Conservation (phyloP, 192 early-diverging fungal species). For the Mortierella antarctica region DNA sequence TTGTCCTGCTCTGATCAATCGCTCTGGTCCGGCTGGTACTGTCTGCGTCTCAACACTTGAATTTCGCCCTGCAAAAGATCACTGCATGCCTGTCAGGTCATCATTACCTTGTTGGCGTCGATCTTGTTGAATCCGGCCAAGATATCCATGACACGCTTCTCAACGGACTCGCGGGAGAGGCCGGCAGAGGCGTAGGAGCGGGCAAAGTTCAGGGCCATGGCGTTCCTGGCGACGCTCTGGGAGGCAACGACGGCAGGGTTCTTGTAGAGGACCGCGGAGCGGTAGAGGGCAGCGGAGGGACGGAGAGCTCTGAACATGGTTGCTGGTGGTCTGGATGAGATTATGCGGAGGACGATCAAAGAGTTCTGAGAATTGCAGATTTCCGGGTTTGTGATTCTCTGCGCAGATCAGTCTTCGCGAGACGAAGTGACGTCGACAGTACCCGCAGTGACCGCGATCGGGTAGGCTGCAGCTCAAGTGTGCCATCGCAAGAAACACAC, state of each 20-base stretch:
- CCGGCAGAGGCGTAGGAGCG: conserved; percentile 83
- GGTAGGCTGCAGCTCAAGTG: neutral
- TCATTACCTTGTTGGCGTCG: conserved; percentile 85
- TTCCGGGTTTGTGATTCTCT: too few species aligned
- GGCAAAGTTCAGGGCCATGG: conserved; percentile 55
- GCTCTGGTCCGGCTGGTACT: too few species aligned
- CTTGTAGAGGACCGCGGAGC: conserved; percentile 48
- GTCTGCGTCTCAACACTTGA: too few species aligned
- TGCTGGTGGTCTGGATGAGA: neutral
- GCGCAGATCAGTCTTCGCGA: too few species aligned
- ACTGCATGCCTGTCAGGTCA: neutral
- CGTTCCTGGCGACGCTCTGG: conserved; percentile 51
- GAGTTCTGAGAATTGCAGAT: neutral
- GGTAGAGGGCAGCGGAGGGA: conserved; percentile 45
- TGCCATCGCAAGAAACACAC: neutral
- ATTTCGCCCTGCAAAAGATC: too few species aligned
- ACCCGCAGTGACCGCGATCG: too few species aligned
- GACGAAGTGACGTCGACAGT: too few species aligned
- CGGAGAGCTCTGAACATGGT: conserved; percentile 53
- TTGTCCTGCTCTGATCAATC: too few species aligned
- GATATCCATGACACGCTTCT: conserved; percentile 89
- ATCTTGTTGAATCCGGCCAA: conserved; percentile 98
- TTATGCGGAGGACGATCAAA: conserved; percentile 1
- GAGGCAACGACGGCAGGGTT: conserved; percentile 46
- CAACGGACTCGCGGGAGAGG: conserved; percentile 75